Base-by-base conservation (phyloP, 2,329 filamentous ascomycete species). In the Nigrospora sphaerica region DNA sequence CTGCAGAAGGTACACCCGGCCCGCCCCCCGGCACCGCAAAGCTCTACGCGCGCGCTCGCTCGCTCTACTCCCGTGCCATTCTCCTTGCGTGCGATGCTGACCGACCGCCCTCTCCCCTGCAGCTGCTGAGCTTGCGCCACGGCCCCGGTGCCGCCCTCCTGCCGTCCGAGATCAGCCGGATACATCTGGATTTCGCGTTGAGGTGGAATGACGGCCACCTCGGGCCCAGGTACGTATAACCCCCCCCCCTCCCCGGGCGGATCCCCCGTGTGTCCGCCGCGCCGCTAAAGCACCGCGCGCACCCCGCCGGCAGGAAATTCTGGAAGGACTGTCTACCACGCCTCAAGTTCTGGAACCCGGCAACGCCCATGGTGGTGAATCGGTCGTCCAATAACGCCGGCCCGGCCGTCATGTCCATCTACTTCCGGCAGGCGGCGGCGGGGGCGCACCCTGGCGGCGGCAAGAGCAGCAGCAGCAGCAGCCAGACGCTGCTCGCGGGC, bases 331-430 rank as follows among this genome's bases (percentile, higher is more conserved):
- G 83, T 62, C 82, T 97, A 41, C 88, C 88, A 18, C 81, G 88
- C 47, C 75, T 98, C 55, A 96, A 98, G 75, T 98, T 84, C 72
- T 86, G 95, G 75, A 98, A 98, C 65, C 93, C 93, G 1, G 71
- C 81, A 12, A 67, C 96, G 39, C 81, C 85, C 38, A 95, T 97
- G 78, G 83, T 87, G 49, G 80, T 95, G 57, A 84, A 85, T 65
- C 85, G 87, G 49, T 83, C 78, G 52, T 58, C 64, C 34, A 68
- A 83, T 39, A 73, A 81, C 54, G 64, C 71, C 5, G 72, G 72
- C 18, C 70, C 77, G 7, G 79, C 86, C 13, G 74, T 71, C 40
- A 72, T 90, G 68, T 81, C 78, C 49, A 72, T 91, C 56, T 84
- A 85, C 68, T 78, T 84, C 56, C 73, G 72, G 57, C 70, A 69